phyloP scores from a whole-genome alignment of 306 rosid genomes.

The Sophora flavescens region DNA sequence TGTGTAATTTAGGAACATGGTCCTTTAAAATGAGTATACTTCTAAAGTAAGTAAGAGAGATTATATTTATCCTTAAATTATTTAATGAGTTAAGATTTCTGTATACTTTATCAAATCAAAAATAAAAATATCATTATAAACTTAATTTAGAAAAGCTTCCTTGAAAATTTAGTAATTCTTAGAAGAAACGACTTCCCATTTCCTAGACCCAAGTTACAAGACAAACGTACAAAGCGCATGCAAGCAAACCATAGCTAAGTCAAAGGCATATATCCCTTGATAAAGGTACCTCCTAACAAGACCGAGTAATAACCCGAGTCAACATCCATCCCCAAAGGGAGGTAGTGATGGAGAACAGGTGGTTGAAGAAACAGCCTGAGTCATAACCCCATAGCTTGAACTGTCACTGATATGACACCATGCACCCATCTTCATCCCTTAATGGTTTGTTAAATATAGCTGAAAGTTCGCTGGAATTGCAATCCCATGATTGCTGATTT shows the following conservation, averaged over 20 bases:
- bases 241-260: conserved; percentile 37
- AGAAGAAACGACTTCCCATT: conserved; percentile 29
- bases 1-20: neutral
- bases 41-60: too few relatives aligned
- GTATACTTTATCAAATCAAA: too few relatives aligned
- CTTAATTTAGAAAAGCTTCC: too few relatives aligned
- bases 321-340: conserved; percentile 76
- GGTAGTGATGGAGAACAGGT: conserved; percentile 61
- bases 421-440: conserved; percentile 61
- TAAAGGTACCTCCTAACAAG: conserved; percentile 5
- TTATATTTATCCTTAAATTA: too few relatives aligned
- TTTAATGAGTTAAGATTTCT: too few relatives aligned
- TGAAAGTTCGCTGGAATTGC: conserved; percentile 65
- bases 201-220: conserved; percentile 42
- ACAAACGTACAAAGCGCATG: conserved; percentile 40
- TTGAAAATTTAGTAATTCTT: neutral
- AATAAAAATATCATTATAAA: too few relatives aligned
- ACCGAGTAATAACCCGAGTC: conserved; percentile 62
- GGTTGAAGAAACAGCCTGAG: conserved; percentile 57
- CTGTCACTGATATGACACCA: conserved; percentile 55
- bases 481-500: conserved; percentile 60
- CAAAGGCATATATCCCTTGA: neutral
- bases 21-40: too few relatives aligned
- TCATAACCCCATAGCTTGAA: conserved; percentile 50
- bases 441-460: conserved; percentile 53